A percentile compares a stretch with the other conserved stretches of the same genome.
Conservation (phyloP, 441 rosid genomes). For the Pelargonium fulgidum region DNA sequence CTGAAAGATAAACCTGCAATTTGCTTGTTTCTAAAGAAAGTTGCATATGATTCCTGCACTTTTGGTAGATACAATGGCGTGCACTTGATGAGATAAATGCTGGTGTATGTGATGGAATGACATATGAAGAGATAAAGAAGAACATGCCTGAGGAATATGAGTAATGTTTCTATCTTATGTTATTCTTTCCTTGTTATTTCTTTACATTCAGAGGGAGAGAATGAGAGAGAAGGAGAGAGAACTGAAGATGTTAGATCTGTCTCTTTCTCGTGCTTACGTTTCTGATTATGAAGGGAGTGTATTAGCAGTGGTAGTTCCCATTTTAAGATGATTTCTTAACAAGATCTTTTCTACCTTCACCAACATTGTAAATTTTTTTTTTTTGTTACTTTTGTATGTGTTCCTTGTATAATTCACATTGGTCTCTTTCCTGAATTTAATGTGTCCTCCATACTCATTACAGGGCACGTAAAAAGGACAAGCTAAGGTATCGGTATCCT, state of each 20-base stretch:
- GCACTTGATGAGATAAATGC: slow-evolving; percentile 97
- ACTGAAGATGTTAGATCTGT: too few species aligned
- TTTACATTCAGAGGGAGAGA: neutral
- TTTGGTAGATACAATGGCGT: slow-evolving; percentile 92
- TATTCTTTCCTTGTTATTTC: neutral
- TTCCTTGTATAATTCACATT: neutral
- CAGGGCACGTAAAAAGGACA: slow-evolving; percentile 89
- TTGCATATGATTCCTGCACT: slow-evolving; percentile 9
- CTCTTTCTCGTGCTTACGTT: neutral
- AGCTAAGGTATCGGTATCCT: slow-evolving; percentile 89
- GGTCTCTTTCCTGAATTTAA: slow-evolving; percentile 10
- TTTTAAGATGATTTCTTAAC: too few species aligned
- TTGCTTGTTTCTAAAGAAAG: neutral
- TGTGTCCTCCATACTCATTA: slow-evolving; percentile 15
- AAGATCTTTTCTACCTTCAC: too few species aligned
- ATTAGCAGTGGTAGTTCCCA: too few species aligned
- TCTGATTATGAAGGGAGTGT: neutral
- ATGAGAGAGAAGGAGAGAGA: too few species aligned
- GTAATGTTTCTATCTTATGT: slow-evolving; percentile 28
- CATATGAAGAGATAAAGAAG: slow-evolving; percentile 85
- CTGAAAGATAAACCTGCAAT: slow-evolving; percentile 6
- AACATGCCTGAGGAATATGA: slow-evolving; percentile 95
- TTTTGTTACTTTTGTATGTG: too few species aligned
- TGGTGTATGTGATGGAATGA: slow-evolving; percentile 99
- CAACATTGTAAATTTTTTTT: too few species aligned